Base-by-base conservation (phyloP, 176 grass and related monocot species). In the Bothriochloa decipiens region DNA sequence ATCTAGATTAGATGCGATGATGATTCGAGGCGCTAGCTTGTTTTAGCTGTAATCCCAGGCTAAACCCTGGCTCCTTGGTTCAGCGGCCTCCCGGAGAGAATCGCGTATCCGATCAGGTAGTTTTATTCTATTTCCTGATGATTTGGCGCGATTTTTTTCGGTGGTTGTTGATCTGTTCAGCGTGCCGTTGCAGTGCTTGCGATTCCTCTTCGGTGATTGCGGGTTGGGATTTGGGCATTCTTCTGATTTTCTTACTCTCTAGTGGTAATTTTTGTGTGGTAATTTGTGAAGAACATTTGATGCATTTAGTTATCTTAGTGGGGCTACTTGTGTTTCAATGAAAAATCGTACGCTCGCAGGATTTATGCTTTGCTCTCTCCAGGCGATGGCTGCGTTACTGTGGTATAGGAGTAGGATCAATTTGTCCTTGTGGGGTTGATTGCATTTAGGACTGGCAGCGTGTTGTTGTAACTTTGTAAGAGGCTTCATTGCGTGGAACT, bases 21-120 rank as follows among this genome's bases (percentile, higher is more conserved):
- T 47, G 57, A 65, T 80, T 43, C 41, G n/a, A 74, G 42, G 11
- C 28, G 45, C 26, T 15, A 11, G 40, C 39, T 32, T 83, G 14
- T 10, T 41, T 68, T 86, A 83, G 40, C 80, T 60, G 55, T 49
- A 69, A 80, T 70, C 76, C 1, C 8, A 14, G 50, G 0, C 62
- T 39, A 41, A 42, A 46, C 76, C 29, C 8, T 8, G 12, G 7
- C 77, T 49, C 1, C 9, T 40, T 27, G 57, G 66, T 15, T 65
- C 28, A 14, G 28, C 37, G 74, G 29, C 25, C 36, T 72, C 25
- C 4, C 18, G 52, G 81, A 57, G 76, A 75, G 65, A 22, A 80
- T 70, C 68, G 52, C 32, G 12, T 47, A 22, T 42, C 41, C 76
- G 42, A 87, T 91, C 64, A 36, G 29, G 77, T 81, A 69, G 69